Evolutionary conservation across 106 monocot genomes (phyloP).

Genomic region (Dendrobium chrysotoxum): DNA sequence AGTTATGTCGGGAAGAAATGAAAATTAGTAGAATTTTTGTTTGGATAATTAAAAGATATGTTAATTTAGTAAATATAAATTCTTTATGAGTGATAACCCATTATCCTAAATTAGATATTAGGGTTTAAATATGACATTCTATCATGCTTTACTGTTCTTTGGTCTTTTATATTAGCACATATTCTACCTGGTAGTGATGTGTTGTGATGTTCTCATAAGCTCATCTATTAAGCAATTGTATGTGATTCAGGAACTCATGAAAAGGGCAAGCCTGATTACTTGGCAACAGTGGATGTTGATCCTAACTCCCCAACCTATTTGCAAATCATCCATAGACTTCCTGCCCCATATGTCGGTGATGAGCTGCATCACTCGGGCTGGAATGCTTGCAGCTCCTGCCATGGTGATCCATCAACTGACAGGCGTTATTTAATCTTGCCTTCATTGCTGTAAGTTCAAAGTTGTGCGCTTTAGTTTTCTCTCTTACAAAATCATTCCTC

Average conservation of each 20-base stretch:
- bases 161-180: neutral
- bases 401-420: conserved; percentile 59
- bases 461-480: neutral
- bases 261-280: conserved; percentile 74
- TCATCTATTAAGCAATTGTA: neutral
- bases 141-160: neutral
- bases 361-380: conserved; percentile 96
- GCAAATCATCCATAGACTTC: conserved; percentile 77
- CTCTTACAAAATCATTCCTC: neutral
- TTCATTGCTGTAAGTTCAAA: conserved; percentile 62
- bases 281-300: conserved; percentile 88
- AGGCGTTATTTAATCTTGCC: conserved; percentile 80
- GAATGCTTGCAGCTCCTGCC: conserved; percentile 99
- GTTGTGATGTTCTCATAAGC: neutral
- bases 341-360: conserved; percentile 61
- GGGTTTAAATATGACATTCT: neutral
- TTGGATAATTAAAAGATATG: too few relatives aligned
- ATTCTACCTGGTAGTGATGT: neutral
- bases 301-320: conserved; percentile 86
- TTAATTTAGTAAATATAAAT: too few relatives aligned
- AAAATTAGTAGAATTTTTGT: too few relatives aligned
- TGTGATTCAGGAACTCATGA: conserved; percentile 48
- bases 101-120: neutral
- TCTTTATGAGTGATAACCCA: neutral
- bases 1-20: too few relatives aligned